Percentiles rank a stretch among this genome's conserved stretches.
Evolutionary conservation across 805 yeast genomes (phyloP).

Genomic region (Yamadazyma philogaea): DNA sequence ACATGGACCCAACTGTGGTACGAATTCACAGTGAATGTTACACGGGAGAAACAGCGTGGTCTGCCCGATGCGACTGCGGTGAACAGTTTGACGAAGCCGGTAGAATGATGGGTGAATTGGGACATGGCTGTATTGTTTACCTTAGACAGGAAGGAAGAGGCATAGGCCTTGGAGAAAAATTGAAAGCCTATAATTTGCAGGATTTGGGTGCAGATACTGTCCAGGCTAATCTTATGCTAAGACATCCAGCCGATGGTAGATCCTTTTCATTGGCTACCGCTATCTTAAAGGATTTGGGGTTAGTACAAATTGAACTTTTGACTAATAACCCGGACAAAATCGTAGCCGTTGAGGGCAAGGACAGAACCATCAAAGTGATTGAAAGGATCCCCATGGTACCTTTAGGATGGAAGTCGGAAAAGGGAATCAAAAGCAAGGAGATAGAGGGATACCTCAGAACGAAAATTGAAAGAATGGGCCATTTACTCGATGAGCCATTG

Average conservation of each 20-base stretch:
- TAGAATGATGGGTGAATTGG: constrained; percentile 78
- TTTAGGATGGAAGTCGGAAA: constrained; percentile 66
- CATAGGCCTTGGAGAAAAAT: constrained; percentile 95
- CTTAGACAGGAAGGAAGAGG: constrained; percentile 98
- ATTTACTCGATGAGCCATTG: constrained; percentile 48
- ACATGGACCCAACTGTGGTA: constrained; percentile 56
- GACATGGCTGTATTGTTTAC: constrained; percentile 93
- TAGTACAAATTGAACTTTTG: constrained; percentile 65
- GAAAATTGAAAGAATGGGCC: constrained; percentile 97
- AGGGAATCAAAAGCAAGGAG: constrained; percentile 78
- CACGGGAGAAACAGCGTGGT: constrained; percentile 99
- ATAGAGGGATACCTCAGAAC: constrained; percentile 92
- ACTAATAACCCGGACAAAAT: constrained; percentile 98
- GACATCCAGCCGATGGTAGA: constrained; percentile 98
- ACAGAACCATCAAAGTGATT: constrained; percentile 67
- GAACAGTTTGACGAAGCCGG: constrained; percentile 99
- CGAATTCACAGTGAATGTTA: constrained; percentile 97
- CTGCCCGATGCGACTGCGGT: constrained; percentile 98
- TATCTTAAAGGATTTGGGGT: constrained; percentile 78
- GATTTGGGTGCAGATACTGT: constrained; percentile 99
- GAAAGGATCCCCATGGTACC: constrained; percentile 98
- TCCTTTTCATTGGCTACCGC: constrained; percentile 93
- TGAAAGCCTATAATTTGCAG: constrained; percentile 94
- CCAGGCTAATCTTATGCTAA: constrained; percentile 84
- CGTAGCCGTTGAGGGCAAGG: constrained; percentile 87